Evolutionary conservation across 2,329 filamentous ascomycete genomes (phyloP).

Genomic region (Exophiala aquamarina): DNA sequence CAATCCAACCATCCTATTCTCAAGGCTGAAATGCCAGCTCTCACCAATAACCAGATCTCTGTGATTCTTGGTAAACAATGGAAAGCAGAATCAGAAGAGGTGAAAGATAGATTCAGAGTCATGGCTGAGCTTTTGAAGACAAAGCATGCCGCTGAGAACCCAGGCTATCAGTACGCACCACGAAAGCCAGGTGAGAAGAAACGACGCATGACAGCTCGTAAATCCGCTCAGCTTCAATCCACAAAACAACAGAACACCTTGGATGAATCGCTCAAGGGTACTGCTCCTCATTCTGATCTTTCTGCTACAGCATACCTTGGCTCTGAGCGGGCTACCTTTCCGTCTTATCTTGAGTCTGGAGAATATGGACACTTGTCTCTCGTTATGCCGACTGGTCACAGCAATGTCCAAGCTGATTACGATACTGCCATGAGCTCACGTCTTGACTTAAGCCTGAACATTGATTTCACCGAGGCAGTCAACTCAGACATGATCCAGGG

Average conservation of each 20-base stretch:
- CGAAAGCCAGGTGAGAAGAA: conserved; percentile 49
- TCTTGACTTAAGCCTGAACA: no score
- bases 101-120: conserved; percentile 39
- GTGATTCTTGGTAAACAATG: conserved; percentile 44
- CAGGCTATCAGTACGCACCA: conserved; percentile 48
- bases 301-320: neutral
- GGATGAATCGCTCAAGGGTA: no score
- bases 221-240: conserved; percentile 23
- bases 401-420: conserved; percentile 4
- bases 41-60: conserved; percentile 48
- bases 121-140: conserved; percentile 41
- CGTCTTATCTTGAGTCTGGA: neutral
- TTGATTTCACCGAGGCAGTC: no score
- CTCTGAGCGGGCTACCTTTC: neutral
- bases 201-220: conserved; percentile 42
- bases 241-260: no score
- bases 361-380: conserved; percentile 3
- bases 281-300: no score
- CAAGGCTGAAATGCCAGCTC: conserved; percentile 39
- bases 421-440: no score
- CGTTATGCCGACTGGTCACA: conserved; percentile 3
- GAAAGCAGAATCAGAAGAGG: conserved; percentile 37
- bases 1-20: conserved; percentile 39
- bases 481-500: no score
- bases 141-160: conserved; percentile 41